Conservation (phyloP, 1,139 yeast species). For the Yamadazyma sp. region DNA sequence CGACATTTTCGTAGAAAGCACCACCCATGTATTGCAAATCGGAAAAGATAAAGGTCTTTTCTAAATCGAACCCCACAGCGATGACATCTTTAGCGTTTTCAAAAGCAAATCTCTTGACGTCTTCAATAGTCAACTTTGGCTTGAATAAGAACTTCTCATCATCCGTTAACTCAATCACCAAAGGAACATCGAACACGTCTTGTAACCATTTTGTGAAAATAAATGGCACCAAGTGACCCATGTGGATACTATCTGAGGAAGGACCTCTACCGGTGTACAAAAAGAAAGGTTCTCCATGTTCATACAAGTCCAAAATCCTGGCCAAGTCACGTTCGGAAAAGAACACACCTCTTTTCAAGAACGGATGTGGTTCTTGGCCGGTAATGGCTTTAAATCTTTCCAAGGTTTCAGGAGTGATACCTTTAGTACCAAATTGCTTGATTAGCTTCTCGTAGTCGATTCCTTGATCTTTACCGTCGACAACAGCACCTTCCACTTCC, state of each 20-base stretch:
- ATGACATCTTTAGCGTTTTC: slow-evolving; percentile 92
- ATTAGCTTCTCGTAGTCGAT: slow-evolving; percentile 90
- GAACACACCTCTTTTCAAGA: slow-evolving; percentile 86
- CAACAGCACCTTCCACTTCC: slow-evolving; percentile 99
- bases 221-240: slow-evolving; percentile 97
- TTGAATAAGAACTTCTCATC: slow-evolving; percentile 97
- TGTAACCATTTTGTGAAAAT: slow-evolving; percentile 97
- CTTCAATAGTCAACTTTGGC: slow-evolving; percentile 82
- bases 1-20: slow-evolving; percentile 90
- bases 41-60: slow-evolving; percentile 91
- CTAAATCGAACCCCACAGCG: slow-evolving; percentile 91
- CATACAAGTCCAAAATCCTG: slow-evolving; percentile 81
- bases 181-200: slow-evolving; percentile 96
- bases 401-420: slow-evolving; percentile 69
- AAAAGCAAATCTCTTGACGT: slow-evolving; percentile 74
- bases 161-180: slow-evolving; percentile 93
- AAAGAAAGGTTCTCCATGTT: slow-evolving; percentile 93
- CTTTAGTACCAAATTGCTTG: slow-evolving; percentile 82
- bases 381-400: slow-evolving; percentile 76
- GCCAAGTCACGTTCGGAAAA: slow-evolving; percentile 89
- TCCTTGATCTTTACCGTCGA: slow-evolving; percentile 83
- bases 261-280: slow-evolving; percentile 99
- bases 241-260: slow-evolving; percentile 89
- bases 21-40: slow-evolving; percentile 93
- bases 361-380: slow-evolving; percentile 91